phyloP scores from a whole-genome alignment of 176 grass and related monocot genomes.

The Rhynchospora breviuscula region DNA sequence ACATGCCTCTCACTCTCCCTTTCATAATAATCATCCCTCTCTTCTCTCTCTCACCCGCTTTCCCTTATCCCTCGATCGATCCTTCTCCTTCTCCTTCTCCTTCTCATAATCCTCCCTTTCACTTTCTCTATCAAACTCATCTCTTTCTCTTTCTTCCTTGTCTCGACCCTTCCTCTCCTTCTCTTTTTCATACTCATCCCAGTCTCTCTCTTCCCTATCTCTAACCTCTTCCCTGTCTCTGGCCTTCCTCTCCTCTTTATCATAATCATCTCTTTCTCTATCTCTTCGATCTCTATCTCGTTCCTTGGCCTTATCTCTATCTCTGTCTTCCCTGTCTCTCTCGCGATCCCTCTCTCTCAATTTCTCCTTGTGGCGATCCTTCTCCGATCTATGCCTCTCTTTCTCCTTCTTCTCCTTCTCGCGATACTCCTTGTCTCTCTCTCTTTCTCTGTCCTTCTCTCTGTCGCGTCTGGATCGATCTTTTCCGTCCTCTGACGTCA shows the following conservation, averaged over 20 bases:
- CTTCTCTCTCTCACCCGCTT: conserved; percentile 19
- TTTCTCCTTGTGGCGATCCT: conserved; percentile 30
- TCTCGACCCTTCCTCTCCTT: conserved; percentile 10
- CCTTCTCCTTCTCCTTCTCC: conserved; percentile 19
- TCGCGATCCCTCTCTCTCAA: background rate
- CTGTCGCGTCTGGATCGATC: conserved; percentile 18
- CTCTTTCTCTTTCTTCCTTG: conserved; percentile 18
- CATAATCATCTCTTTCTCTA: background rate
- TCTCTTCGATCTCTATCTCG: background rate
- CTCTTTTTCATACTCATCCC: background rate
- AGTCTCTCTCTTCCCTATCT: background rate
- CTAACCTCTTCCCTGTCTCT: conserved; percentile 8
- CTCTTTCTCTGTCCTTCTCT: conserved; percentile 6
- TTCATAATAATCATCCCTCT: conserved; percentile 14
- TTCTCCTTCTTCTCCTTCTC: conserved; percentile 32
- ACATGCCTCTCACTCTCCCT: conserved; percentile 32
- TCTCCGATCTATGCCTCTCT: conserved; percentile 32
- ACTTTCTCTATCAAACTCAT: conserved; percentile 22
- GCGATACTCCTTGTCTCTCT: background rate
- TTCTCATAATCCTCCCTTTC: conserved; percentile 3
- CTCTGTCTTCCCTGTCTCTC: background rate
- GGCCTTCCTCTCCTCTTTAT: conserved; percentile 15
- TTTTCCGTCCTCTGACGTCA: conserved; percentile 12
- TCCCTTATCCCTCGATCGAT: background rate
- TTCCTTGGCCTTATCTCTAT: background rate